Evolutionary conservation across 306 rosid genomes (phyloP).

Genomic region (Calophaca sinica): DNA sequence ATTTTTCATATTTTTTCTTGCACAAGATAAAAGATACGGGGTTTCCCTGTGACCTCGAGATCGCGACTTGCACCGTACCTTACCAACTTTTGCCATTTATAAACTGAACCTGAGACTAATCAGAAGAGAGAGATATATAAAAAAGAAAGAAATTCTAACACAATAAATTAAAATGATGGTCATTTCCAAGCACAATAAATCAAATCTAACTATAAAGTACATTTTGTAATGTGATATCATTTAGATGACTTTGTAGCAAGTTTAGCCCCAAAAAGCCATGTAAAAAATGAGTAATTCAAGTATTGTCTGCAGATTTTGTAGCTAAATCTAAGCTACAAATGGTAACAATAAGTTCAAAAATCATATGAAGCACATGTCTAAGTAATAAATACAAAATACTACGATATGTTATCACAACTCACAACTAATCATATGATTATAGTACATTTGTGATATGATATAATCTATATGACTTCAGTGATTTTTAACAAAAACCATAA

Average conservation of each 20-base stretch:
- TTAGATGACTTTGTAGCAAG: constrained; percentile 14
- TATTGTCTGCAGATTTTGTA: constrained; percentile 22
- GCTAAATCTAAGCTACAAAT: constrained; percentile 2
- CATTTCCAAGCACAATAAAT: constrained; percentile 27
- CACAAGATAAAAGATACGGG: constrained; percentile 53
- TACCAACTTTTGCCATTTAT: constrained; percentile 53
- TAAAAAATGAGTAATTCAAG: constrained; percentile 8
- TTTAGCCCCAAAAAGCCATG: constrained; percentile 10
- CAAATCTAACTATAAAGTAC: not conserved
- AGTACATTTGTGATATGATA: not conserved
- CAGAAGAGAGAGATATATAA: constrained; percentile 12
- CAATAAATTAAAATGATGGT: constrained; percentile 3
- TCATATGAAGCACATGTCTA: not conserved
- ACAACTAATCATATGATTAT: constrained; percentile 23
- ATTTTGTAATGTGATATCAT: constrained; percentile 13
- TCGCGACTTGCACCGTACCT: constrained; percentile 50
- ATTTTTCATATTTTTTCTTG: constrained; percentile 56
- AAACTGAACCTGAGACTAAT: constrained; percentile 46
- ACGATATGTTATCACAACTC: not conserved
- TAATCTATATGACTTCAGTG: constrained; percentile 14
- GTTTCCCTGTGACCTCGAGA: constrained; percentile 49
- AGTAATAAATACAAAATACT: not conserved
- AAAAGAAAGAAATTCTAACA: constrained; percentile 16
- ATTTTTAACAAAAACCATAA: not conserved
- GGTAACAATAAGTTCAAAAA: not conserved